Evolutionary conservation across 2,329 filamentous ascomycete genomes (phyloP).

Genomic region (Xylariaceae sp.): DNA sequence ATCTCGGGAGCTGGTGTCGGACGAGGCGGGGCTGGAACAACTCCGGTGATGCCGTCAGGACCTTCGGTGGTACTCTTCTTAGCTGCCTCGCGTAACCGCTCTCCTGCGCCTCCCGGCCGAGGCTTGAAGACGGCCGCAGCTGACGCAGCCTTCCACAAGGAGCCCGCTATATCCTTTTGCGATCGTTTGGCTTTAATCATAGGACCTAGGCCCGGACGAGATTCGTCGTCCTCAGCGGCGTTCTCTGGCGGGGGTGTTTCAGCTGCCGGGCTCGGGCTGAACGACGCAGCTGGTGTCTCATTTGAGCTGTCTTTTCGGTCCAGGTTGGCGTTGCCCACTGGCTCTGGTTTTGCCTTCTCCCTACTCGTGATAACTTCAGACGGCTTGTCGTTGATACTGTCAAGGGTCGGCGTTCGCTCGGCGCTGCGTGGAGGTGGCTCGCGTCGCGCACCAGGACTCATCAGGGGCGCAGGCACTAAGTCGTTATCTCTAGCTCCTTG

Average conservation of each 20-base stretch:
- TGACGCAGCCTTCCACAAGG: constrained; percentile 73
- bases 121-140: constrained; percentile 74
- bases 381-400: constrained; percentile 31
- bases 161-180: constrained; percentile 64
- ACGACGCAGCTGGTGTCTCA: constrained; percentile 12
- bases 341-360: constrained; percentile 24
- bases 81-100: constrained; percentile 59
- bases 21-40: constrained; percentile 69
- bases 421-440: constrained; percentile 46
- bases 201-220: constrained; percentile 71
- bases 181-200: constrained; percentile 82
- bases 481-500: constrained; percentile 40
- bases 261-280: constrained; percentile 16
- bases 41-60: constrained; percentile 82
- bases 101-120: constrained; percentile 76
- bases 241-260: constrained; percentile 23
- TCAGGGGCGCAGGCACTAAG: constrained; percentile 50
- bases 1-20: constrained; percentile 32
- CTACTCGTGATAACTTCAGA: constrained; percentile 26
- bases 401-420: constrained; percentile 39
- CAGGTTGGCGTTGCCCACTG: constrained; percentile 7
- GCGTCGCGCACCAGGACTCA: constrained; percentile 40
- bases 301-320: constrained; percentile 8
- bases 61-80: constrained; percentile 54
- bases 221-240: constrained; percentile 26